These are phyloP conservation scores for Ophiostoma tasmaniense DNA, from an alignment of 2,329 filamentous ascomycete genomes.

Conservation along the genomic window DNA sequence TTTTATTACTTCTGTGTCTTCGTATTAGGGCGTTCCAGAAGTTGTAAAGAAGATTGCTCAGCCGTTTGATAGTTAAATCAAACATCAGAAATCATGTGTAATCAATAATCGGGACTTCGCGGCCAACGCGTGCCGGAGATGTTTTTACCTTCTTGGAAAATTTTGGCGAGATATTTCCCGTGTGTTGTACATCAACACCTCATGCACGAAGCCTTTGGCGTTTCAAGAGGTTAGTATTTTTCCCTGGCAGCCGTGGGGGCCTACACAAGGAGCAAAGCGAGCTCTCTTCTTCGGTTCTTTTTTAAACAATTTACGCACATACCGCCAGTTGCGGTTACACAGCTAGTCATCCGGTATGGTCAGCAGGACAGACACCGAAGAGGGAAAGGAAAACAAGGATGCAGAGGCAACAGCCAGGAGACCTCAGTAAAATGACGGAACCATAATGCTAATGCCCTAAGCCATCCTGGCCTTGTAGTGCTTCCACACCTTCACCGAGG, in stretches of 20 bases:
- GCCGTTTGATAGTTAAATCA: neutral
- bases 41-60: neutral
- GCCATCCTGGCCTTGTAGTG: neutral
- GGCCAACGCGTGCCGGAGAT: neutral
- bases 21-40: neutral
- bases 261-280: neutral
- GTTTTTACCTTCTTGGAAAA: neutral
- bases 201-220: neutral
- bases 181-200: neutral
- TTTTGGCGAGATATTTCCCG: neutral
- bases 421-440: neutral
- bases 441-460: neutral
- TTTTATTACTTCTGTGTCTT: neutral
- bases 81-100: neutral
- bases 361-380: neutral
- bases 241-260: neutral
- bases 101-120: neutral
- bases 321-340: neutral
- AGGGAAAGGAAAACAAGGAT: neutral
- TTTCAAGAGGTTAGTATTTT: neutral
- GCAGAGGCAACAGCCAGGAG: neutral
- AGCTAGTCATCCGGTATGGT: neutral
- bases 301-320: neutral
- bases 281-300: neutral
- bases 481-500: neutral